phyloP scores from a whole-genome alignment of 192 early-diverging fungal genomes.

The Obelidium mucronatum region DNA sequence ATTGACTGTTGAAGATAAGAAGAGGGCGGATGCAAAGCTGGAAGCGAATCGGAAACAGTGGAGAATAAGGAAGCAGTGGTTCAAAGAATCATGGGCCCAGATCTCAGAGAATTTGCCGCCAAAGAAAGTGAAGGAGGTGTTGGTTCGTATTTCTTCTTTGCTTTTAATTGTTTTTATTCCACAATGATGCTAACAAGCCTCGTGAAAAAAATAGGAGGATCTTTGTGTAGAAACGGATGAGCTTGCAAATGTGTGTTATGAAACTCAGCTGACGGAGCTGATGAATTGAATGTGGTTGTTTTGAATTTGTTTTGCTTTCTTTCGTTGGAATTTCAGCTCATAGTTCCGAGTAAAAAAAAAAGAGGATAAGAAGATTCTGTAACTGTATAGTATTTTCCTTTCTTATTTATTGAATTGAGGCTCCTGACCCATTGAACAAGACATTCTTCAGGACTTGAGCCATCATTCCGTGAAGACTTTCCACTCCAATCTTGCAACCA shows the following conservation, averaged over 20 bases:
- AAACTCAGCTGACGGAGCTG: conserved; percentile 42
- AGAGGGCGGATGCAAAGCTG: conserved; percentile 34
- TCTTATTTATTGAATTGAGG: neutral
- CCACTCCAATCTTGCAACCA: conserved; percentile 77
- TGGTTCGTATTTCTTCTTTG: no score
- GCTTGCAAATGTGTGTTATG: conserved; percentile 47
- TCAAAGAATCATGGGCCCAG: conserved; percentile 57
- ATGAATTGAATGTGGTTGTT: neutral
- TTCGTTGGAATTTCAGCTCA: no score
- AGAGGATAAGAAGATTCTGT: no score
- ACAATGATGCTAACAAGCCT: neutral
- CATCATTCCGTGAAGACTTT: conserved; percentile 82
- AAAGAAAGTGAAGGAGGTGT: conserved; percentile 58
- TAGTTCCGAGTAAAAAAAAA: no score
- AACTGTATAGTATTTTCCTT: neutral
- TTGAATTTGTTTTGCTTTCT: neutral
- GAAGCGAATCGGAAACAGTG: conserved; percentile 60
- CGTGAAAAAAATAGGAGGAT: conserved; percentile 56
- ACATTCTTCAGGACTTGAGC: conserved; percentile 85
- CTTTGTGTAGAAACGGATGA: conserved; percentile 70
- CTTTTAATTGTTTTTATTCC: neutral
- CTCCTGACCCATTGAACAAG: conserved; percentile 77
- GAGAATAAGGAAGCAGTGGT: conserved; percentile 62
- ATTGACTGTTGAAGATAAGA: conserved; percentile 42
- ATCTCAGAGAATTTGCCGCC: conserved; percentile 61